A percentile compares a stretch with the other conserved stretches of the same genome.
Evolutionary conservation across 176 grass and related monocot genomes (phyloP).

Genomic region (Dactylis glomerata): DNA sequence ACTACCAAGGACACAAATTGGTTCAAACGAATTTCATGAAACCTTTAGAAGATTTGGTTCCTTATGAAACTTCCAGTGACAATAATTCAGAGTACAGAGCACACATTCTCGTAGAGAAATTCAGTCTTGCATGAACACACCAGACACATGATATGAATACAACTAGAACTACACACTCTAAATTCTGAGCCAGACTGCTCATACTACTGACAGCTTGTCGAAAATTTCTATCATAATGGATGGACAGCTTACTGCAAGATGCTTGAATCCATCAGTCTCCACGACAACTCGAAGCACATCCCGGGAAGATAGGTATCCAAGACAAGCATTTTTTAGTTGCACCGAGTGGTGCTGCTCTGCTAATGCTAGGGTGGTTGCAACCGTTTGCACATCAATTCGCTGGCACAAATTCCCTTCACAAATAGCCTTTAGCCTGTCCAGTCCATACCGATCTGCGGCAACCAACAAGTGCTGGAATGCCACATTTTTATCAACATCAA

Average conservation of each 20-base stretch:
- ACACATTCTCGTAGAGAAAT: neutral
- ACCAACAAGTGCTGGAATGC: neutral
- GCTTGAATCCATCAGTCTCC: neutral
- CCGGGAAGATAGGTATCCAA: neutral
- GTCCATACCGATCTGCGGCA: neutral
- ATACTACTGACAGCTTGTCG: neutral
- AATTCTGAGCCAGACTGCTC: neutral
- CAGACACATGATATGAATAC: neutral
- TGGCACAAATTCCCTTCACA: neutral
- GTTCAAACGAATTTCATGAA: too few relatives aligned
- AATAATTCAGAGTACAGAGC: neutral
- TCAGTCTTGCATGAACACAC: neutral
- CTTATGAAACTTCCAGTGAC: too few relatives aligned
- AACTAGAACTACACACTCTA: neutral
- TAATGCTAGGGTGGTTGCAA: neutral
- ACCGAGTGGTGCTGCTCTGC: neutral
- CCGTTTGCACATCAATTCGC: neutral
- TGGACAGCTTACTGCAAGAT: neutral
- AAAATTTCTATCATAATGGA: neutral
- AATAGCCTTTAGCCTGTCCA: neutral
- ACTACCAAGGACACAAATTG: too few relatives aligned
- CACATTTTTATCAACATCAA: neutral
- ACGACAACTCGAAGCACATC: neutral
- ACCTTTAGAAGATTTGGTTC: too few relatives aligned
- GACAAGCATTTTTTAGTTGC: neutral